phyloP scores from a whole-genome alignment of 345 rosid genomes.

The Linum tenue region DNA sequence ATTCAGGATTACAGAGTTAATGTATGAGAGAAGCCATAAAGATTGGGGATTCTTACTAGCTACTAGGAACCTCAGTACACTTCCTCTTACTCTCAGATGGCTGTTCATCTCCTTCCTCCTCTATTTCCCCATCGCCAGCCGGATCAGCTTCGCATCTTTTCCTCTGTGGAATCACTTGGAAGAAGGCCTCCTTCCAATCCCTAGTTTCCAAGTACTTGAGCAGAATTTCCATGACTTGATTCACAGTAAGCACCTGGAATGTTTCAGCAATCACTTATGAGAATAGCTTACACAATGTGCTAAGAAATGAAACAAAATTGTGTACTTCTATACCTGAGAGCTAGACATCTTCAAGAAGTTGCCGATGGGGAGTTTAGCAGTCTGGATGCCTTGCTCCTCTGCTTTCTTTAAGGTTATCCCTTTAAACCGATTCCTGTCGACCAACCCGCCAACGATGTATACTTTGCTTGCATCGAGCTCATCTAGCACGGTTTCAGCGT shows the following conservation, averaged over 20 bases:
- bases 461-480: conserved; percentile 49
- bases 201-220: conserved; percentile 68
- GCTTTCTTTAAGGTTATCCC: conserved; percentile 89
- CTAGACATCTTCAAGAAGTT: conserved; percentile 87
- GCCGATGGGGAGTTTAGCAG: conserved; percentile 80
- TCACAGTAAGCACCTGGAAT: conserved; percentile 79
- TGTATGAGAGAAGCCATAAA: background rate
- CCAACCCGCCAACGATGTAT: conserved; percentile 80
- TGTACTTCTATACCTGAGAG: conserved; percentile 55
- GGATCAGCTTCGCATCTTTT: conserved; percentile 46
- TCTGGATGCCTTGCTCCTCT: conserved; percentile 75
- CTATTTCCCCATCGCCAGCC: conserved; percentile 21
- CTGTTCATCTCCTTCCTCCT: conserved; percentile 19
- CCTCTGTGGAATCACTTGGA: conserved; percentile 85
- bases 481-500: conserved; percentile 62
- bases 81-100: conserved; percentile 41
- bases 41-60: conserved; percentile 12
- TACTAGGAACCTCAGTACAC: conserved; percentile 35
- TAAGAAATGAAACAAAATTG: background rate
- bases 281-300: background rate
- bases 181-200: conserved; percentile 85
- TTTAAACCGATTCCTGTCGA: conserved; percentile 89
- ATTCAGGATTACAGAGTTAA: background rate
- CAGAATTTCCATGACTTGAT: conserved; percentile 90
- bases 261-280: conserved; percentile 3